phyloP scores from a whole-genome alignment of 2,329 filamentous ascomycete genomes.

The Trichoderma koningiopsis region DNA sequence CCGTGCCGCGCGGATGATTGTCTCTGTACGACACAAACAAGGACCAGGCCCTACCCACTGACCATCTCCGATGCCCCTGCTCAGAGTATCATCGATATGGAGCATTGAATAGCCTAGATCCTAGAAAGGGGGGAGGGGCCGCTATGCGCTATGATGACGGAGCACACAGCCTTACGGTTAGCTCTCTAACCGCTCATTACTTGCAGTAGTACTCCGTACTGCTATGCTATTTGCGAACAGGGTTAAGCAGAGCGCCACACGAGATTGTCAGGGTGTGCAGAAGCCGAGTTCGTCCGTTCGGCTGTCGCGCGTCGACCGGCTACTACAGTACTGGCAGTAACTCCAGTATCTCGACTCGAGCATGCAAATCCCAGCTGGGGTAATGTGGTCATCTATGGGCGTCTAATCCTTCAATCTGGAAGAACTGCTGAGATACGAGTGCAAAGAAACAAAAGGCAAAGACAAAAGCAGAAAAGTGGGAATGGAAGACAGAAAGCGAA shows the following conservation, averaged over 20 bases:
- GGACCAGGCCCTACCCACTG: not conserved
- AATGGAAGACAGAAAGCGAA: too few species aligned
- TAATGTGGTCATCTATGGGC: constrained; percentile 1
- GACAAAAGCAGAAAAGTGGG: too few species aligned
- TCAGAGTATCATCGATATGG: not conserved
- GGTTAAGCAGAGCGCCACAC: not conserved
- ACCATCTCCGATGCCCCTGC: constrained; percentile 12
- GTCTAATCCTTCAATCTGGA: not conserved
- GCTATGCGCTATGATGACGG: not conserved
- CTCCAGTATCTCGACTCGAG: not conserved
- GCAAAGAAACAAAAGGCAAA: not conserved
- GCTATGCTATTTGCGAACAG: not conserved
- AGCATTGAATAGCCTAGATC: not conserved
- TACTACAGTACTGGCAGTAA: not conserved
- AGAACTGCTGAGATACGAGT: not conserved
- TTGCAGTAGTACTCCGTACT: not conserved
- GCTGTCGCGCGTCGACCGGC: not conserved
- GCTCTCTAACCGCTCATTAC: constrained; percentile 16
- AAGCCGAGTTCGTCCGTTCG: constrained; percentile 16
- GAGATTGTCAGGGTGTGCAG: not conserved
- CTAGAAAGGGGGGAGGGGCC: constrained; percentile 15
- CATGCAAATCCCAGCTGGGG: not conserved
- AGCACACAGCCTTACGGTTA: constrained; percentile 21
- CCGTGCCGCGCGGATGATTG: not conserved
- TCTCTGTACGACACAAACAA: not conserved